These are phyloP conservation scores for Calonectria ilicicola DNA, from an alignment of 2,329 filamentous ascomycete species.

Conservation along the genomic window DNA sequence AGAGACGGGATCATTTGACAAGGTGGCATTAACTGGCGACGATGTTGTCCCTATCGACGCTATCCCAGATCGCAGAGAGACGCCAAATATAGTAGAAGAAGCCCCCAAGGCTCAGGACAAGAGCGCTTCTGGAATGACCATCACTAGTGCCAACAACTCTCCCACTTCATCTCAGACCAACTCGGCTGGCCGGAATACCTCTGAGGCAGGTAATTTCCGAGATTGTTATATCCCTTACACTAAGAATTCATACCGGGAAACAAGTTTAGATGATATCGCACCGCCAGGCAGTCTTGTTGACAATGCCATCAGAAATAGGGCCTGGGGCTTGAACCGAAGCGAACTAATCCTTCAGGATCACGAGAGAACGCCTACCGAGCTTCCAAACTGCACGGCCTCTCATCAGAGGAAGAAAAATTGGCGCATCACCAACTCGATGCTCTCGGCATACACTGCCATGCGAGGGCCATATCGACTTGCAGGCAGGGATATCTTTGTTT, in stretches of 20 bases:
- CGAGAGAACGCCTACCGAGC: background rate
- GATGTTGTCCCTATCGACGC: background rate
- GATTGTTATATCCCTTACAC: background rate
- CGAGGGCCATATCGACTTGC: conserved; percentile 42
- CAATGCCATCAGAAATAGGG: conserved; percentile 13
- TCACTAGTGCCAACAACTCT: background rate
- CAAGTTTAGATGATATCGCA: background rate
- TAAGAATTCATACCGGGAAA: background rate
- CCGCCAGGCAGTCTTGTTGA: conserved; percentile 18
- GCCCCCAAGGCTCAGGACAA: background rate
- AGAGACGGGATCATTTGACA: background rate
- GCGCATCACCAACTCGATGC: conserved; percentile 39
- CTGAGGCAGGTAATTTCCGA: background rate
- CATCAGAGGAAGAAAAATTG: conserved; percentile 26
- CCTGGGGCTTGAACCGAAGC: conserved; percentile 19
- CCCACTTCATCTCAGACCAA: background rate
- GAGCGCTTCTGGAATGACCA: too few species aligned
- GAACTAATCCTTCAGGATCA: conserved; percentile 12
- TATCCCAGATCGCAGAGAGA: too few species aligned
- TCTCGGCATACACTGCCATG: conserved; percentile 50
- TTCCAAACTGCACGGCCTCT: conserved; percentile 11
- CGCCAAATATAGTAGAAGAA: too few species aligned
- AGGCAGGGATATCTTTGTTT: conserved; percentile 43
- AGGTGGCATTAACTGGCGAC: too few species aligned
- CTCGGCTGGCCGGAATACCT: background rate